Evolutionary conservation across 345 rosid species (phyloP).

Genomic region (Dovyalis caffra): DNA sequence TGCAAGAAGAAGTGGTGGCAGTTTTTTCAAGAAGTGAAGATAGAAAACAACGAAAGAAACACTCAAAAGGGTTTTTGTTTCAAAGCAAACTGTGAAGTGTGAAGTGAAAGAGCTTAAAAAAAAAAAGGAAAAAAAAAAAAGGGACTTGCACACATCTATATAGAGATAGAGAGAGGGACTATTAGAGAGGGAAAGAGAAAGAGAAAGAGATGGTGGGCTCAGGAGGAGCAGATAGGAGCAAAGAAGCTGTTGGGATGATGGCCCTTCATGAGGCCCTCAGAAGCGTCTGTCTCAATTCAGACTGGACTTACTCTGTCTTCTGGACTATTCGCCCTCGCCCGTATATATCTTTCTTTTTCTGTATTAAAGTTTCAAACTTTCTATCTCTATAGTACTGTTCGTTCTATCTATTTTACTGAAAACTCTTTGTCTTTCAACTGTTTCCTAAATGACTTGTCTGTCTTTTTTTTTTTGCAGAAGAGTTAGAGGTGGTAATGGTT

Average conservation of each 20-base stretch:
- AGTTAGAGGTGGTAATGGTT: conserved; percentile 94
- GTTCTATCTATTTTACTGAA: conserved; percentile 10
- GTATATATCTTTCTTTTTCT: conserved; percentile 38
- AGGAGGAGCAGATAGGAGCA: conserved; percentile 91
- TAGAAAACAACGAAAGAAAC: background rate
- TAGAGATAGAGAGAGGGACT: background rate
- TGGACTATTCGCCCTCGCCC: conserved; percentile 99
- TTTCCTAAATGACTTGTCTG: conserved; percentile 32
- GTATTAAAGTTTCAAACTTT: background rate
- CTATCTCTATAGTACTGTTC: conserved; percentile 3
- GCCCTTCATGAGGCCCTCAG: conserved; percentile 99
- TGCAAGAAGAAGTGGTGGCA: background rate
- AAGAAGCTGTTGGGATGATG: conserved; percentile 99
- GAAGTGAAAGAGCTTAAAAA: background rate
- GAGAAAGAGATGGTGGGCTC: conserved; percentile 94
- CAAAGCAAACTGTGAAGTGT: background rate
- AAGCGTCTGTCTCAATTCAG: conserved; percentile 92
- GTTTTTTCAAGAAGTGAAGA: background rate
- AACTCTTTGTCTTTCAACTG: conserved; percentile 16
- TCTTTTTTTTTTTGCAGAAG: conserved; percentile 59
- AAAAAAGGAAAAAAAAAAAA: conserved; percentile 4
- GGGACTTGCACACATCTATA: background rate
- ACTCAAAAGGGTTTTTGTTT: background rate
- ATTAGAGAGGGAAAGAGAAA: conserved; percentile 21
- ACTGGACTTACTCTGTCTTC: conserved; percentile 99